Evolutionary conservation across 177 flowering plant species (phyloP), one percentile per base, ranked within the genome.

Genomic region (Vitis hybrid): DNA sequence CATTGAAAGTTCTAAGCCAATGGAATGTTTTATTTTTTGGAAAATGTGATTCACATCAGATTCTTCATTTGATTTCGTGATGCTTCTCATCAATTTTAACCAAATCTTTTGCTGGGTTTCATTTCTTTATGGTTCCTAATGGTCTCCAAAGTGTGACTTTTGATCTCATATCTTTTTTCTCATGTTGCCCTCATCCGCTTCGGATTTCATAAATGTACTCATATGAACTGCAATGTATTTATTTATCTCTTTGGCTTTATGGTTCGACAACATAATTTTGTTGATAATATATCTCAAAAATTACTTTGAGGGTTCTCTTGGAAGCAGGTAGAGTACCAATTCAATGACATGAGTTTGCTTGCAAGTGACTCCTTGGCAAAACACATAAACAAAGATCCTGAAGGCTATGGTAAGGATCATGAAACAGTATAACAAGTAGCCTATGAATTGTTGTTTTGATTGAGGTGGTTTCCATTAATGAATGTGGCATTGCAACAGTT

Each of bases 291-390:
- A 38, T 38, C 47, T 5, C 47, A 38, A 13, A 18, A 20, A 20
- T 9, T 58, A n/a, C 28, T 58, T 58, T 19, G 22, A 8, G 49
- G 13, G 49, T 62, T 31, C 49, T 38, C 52, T 19, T 62, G 65
- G 20, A 68, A 71, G 67, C 80, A 92, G 97, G 95, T 83, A 55
- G 97, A 90, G 63, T 85, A 90, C 71, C 93, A 87, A 65, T 85
- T 90, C 74, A 89, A 90, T 71, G 88, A 87, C 77, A 83, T 88
- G 85, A 90, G 90, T 73, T 79, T 92, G 82, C 79, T 90, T 60
- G 88, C 90, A 52, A 90, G 82, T 81, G 97, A 92, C 28, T 72
- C 85, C 18, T 73, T 92, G 63, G 72, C 72, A 19, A 92, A 82
- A 76, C 89, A 88, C 54, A 82, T 92, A 19, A 84, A 72, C 50